Evolutionary conservation across 2,329 filamentous ascomycete genomes (phyloP), one percentile per base, ranked within the genome.

Genomic region (Penicillium sp.): DNA sequence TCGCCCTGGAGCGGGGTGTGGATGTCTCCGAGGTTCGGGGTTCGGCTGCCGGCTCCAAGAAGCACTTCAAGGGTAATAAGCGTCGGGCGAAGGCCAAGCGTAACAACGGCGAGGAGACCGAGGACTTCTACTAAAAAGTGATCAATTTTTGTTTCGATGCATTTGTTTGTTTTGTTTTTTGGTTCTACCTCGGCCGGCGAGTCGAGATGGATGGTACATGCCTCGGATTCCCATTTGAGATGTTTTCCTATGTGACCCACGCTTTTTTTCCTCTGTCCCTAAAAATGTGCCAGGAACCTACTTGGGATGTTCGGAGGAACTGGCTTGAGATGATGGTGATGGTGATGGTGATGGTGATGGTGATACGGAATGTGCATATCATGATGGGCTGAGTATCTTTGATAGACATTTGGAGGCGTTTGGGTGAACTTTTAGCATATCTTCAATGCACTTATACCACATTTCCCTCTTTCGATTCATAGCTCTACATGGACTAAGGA

Each of bases 1-100:
- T 91, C 54, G 94, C 94, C 11, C 73, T 97, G 63, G 92, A 97
- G 80, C 91, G 89, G 61, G 91, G 92, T 14, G 76, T 98, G 38
- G 93, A 97, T 71, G 89, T 91, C 0, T 89, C 88, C 61, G 94
- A 97, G 60, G 79, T 95, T 66, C 80, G 76, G 59, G 82, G 82
- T 60, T 40, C 51, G 33, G 51, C 45, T 4, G 82, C 82, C 13
- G 65, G 57, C 55, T 85, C 88, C 59, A 99, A 99, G 86, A 98
- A 97, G 82, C 95, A 99, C 79, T 78, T 79, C 67, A 79, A 79
- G 67, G 74, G 69, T 11, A 76, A 77, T 58, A 78, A 78, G 66
- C 71, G 68, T 42, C 73, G 69, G 48, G 71, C 70, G 19, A 76
- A 78, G 69, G 68, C 64, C 38, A 70, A 69, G 65, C 72, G 68